Evolutionary conservation across 768 basidiomycete genomes (phyloP), one percentile per base, ranked within the genome.

Genomic region (Leccinellum luteum): DNA sequence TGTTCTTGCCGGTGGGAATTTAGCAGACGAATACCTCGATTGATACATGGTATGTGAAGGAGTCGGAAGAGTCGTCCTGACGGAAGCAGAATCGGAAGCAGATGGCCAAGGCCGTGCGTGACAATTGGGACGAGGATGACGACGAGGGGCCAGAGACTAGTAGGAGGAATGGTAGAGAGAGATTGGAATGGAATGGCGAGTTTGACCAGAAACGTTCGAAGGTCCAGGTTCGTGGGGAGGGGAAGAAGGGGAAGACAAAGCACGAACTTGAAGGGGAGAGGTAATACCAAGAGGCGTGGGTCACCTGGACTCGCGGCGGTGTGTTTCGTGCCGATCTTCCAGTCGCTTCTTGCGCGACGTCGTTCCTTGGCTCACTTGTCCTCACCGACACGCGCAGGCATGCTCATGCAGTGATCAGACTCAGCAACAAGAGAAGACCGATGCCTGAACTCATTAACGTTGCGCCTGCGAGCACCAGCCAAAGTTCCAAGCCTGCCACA

Each of bases 1-100:
- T 92, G 30, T 96, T 95, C 75, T 91, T 92, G 1, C 69, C n/a
- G n/a, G n/a, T n/a, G n/a, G n/a, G n/a, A n/a, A 77, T 94, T 63
- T n/a, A n/a, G n/a, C n/a, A n/a, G n/a, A n/a, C n/a, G n/a, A n/a
- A n/a, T n/a, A n/a, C n/a, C n/a, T n/a, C n/a, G n/a, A n/a, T n/a
- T n/a, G n/a, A n/a, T n/a, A n/a, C n/a, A n/a, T n/a, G n/a, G n/a
- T n/a, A n/a, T n/a, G n/a, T n/a, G n/a, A n/a, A n/a, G n/a, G n/a
- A n/a, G n/a, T n/a, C n/a, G n/a, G n/a, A n/a, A n/a, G n/a, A n/a
- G n/a, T n/a, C n/a, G n/a, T n/a, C n/a, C n/a, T n/a, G n/a, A n/a
- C n/a, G n/a, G n/a, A n/a, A n/a, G n/a, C n/a, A n/a, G 35, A 48
- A 23, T 35, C 15, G 17, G 35, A 9, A 38, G 17, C 35, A 17